Evolutionary conservation across 768 basidiomycete species (phyloP), one percentile per base, ranked within the genome.

Genomic region (Auricularia sp.): DNA sequence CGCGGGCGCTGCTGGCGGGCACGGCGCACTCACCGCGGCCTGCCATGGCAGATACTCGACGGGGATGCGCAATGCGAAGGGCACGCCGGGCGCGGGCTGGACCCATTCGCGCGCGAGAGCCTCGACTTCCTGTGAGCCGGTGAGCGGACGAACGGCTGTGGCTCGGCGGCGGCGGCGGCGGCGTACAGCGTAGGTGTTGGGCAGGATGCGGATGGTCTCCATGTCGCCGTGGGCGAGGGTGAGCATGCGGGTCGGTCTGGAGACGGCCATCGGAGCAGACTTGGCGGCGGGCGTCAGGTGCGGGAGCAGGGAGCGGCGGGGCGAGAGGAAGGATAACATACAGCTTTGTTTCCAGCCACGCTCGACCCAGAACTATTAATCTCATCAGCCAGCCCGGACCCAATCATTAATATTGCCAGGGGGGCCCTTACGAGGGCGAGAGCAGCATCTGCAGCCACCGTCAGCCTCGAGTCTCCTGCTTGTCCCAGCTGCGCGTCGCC

Each of bases 41-140:
- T 90, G 87, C 37, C 91, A 80, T 34, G 91, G 91, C 1, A 89
- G 92, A 75, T 83, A 92, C 74, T 94, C 92, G n/a, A 90, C 87
- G 2, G 92, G 92, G 0, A 93, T 84, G 33, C 92, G 88, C 65
- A 94, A 77, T 67, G 81, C 80, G 78, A 93, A 90, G 56, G 81
- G 75, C 47, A 84, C 87, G 73, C 88, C 89, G 63, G 90, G 89
- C 16, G 92, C 90, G 13, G 91, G 90, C 70, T 90, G 92, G 33
- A 87, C 84, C 92, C 92, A 94, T 65, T 92, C 89, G 71, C 88
- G 81, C 11, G 90, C 92, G 59, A 88, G 81, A 34, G 81, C 83
- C 69, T 91, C 89, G 29, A 92, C 83, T 75, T 94, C 92, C 92
- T 94, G 64, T 16, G 65, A 18, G 64, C 35, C 44, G 13, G 21